These are phyloP conservation scores for Larix sibirica DNA, from an alignment of 83 land plant species.

Conservation along the genomic window DNA sequence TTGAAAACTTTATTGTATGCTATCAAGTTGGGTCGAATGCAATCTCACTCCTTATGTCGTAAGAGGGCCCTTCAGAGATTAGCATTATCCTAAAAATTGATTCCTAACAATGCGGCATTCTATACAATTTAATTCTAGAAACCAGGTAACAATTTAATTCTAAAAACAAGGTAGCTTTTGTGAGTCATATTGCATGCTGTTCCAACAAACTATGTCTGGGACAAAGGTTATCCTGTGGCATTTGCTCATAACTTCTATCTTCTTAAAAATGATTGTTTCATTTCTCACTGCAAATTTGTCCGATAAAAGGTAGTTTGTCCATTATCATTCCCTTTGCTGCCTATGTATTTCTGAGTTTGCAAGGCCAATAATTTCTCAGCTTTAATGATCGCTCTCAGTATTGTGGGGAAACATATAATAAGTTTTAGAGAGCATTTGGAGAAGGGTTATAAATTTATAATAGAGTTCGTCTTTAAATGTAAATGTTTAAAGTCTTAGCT, in stretches of 20 bases:
- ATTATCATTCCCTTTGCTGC: background rate
- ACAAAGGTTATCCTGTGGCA: background rate
- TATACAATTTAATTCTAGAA: background rate
- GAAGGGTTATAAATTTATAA: background rate
- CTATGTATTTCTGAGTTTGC: background rate
- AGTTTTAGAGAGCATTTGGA: background rate
- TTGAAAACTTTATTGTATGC: background rate
- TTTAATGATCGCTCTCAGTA: background rate
- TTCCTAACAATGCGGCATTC: background rate
- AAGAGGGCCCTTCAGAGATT: background rate
- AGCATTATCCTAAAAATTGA: background rate
- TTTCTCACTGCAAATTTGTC: background rate
- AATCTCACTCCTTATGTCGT: too few relatives aligned
- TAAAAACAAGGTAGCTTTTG: background rate
- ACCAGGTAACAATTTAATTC: background rate
- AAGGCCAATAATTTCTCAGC: background rate
- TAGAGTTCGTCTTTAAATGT: background rate
- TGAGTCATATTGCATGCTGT: background rate
- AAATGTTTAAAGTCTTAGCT: background rate
- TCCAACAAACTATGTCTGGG: background rate
- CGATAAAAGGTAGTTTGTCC: background rate
- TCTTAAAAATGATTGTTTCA: background rate
- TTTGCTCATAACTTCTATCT: background rate
- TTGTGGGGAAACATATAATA: background rate
- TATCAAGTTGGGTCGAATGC: background rate